A percentile compares a stretch with the other conserved stretches of the same genome.
Evolutionary conservation across 1,284 basidiomycete genomes (phyloP).

Genomic region (Trametes hirsuta): DNA sequence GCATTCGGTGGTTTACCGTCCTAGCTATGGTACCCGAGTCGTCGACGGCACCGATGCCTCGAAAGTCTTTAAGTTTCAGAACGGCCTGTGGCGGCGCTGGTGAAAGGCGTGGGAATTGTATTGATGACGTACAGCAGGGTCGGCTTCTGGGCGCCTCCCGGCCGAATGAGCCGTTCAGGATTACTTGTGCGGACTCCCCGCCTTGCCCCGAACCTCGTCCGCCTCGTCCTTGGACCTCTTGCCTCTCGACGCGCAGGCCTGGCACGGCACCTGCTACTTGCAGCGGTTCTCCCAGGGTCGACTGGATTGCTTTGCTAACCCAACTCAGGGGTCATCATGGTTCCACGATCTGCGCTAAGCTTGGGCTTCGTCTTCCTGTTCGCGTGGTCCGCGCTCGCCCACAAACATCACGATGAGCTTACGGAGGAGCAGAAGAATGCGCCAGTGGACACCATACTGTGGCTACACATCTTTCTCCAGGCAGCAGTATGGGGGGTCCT

Average conservation of each 20-base stretch:
- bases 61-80: no score
- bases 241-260: not conserved
- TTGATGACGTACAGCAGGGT: not conserved
- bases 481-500: slow-evolving; percentile 79
- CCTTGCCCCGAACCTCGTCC: not conserved
- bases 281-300: not conserved
- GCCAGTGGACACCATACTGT: slow-evolving; percentile 79
- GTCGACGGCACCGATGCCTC: no score
- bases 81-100: no score
- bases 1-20: no score
- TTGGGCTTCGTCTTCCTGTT: slow-evolving; percentile 23
- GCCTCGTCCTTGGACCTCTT: not conserved
- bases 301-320: no score
- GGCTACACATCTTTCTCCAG: slow-evolving; percentile 81
- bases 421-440: slow-evolving; percentile 65
- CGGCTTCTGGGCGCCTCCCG: not conserved
- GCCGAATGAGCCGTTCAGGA: not conserved
- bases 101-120: no score
- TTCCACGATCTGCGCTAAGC: slow-evolving; percentile 5
- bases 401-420: slow-evolving; percentile 63
- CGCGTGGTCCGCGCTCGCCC: slow-evolving; percentile 40
- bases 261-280: not conserved
- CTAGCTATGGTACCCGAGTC: no score
- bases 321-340: slow-evolving; percentile 3
- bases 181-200: not conserved